Conservation (phyloP, 2,329 filamentous ascomycete genomes). For the Scedosporium dehoogii region DNA sequence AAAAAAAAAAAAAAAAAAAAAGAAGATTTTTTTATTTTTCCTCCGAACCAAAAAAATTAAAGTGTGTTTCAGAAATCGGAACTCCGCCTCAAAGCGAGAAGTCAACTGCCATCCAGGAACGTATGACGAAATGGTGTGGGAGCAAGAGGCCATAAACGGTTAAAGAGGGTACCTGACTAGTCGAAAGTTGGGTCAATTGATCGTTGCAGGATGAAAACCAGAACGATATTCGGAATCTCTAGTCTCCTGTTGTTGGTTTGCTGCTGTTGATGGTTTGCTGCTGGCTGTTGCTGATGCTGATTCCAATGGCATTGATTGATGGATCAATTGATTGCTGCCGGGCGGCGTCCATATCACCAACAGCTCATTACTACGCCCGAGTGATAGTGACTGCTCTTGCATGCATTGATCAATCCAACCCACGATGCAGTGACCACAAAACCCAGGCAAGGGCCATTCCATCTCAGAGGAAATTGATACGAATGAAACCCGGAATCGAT, state of each 20-base stretch:
- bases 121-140: neutral
- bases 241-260: too few relatives aligned
- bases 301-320: neutral
- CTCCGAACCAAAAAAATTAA: neutral
- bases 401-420: neutral
- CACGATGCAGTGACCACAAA: too few relatives aligned
- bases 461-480: too few relatives aligned
- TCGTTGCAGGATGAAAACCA: neutral
- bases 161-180: neutral
- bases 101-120: neutral
- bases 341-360: neutral
- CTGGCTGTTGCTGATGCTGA: too few relatives aligned
- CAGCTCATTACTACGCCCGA: neutral
- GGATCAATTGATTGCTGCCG: neutral
- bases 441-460: too few relatives aligned
- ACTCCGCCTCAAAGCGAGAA: neutral
- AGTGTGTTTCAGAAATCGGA: neutral
- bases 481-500: too few relatives aligned
- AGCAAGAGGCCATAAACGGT: neutral
- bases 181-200: neutral
- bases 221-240: neutral
- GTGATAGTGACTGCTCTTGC: neutral
- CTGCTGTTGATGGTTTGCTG: too few relatives aligned
- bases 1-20: neutral
- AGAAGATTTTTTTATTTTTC: too few relatives aligned